Evolutionary conservation across 2,329 filamentous ascomycete species (phyloP).

Genomic region (Alternaria arborescens): DNA sequence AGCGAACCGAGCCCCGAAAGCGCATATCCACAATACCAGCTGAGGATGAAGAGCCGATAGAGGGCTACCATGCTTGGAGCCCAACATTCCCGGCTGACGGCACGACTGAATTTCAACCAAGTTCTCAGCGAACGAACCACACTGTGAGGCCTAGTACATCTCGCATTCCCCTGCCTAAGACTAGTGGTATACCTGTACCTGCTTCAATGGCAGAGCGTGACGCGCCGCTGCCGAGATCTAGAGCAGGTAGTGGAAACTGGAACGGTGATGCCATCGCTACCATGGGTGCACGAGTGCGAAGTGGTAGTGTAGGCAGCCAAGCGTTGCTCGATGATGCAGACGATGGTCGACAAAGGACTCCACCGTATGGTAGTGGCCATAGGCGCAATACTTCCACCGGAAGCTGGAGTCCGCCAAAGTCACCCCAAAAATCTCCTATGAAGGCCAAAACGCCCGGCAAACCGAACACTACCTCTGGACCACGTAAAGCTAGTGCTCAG

Average conservation of each 20-base stretch:
- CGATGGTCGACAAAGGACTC: slow-evolving; percentile 33
- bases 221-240: slow-evolving; percentile 69
- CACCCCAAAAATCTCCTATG: slow-evolving; percentile 45
- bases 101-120: slow-evolving; percentile 64
- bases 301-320: slow-evolving; percentile 69
- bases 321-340: slow-evolving; percentile 60
- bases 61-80: slow-evolving; percentile 66
- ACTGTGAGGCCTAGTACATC: slow-evolving; percentile 67
- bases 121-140: slow-evolving; percentile 60
- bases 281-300: slow-evolving; percentile 72
- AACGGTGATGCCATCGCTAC: slow-evolving; percentile 68
- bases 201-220: slow-evolving; percentile 77
- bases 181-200: slow-evolving; percentile 79
- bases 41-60: slow-evolving; percentile 53
- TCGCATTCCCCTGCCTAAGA: slow-evolving; percentile 85
- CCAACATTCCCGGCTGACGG: slow-evolving; percentile 76
- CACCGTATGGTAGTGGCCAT: slow-evolving; percentile 31
- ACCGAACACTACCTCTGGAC: slow-evolving; percentile 44
- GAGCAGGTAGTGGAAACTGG: slow-evolving; percentile 64
- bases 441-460: slow-evolving; percentile 54
- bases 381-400: slow-evolving; percentile 31
- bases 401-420: slow-evolving; percentile 40
- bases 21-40: slow-evolving; percentile 52
- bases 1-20: slow-evolving; percentile 39
- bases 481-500: slow-evolving; percentile 43